Percentiles rank a stretch among this genome's conserved stretches.
Evolutionary conservation across 129 eudicot genomes (phyloP).

Genomic region (Apium graveolens): DNA sequence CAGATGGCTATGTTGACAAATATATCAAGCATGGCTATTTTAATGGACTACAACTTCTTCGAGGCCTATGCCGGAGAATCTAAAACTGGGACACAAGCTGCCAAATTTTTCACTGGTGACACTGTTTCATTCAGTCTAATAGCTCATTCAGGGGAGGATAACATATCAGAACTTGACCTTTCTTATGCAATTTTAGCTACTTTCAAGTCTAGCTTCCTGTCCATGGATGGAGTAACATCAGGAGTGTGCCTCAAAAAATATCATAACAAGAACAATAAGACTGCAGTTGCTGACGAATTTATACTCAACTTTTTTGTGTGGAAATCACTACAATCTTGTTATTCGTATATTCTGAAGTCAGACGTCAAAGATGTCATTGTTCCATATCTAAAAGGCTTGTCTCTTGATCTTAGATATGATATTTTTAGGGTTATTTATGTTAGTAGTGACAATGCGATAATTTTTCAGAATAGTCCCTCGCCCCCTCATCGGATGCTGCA

Average conservation of each 20-base stretch:
- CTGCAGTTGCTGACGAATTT: background rate
- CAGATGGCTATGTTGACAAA: constrained; percentile 37
- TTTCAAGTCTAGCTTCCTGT: constrained; percentile 40
- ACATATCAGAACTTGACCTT: constrained; percentile 18
- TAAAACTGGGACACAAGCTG: constrained; percentile 43
- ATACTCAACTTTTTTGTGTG: constrained; percentile 38
- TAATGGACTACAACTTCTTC: constrained; percentile 49
- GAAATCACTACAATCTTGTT: constrained; percentile 48
- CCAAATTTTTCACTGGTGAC: constrained; percentile 67
- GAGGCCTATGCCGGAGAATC: constrained; percentile 53
- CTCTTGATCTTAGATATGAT: constrained; percentile 41
- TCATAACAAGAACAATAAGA: background rate
- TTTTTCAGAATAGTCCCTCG: constrained; percentile 17
- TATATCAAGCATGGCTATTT: constrained; percentile 44
- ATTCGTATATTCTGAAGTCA: constrained; percentile 31
- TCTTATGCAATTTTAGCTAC: constrained; percentile 38
- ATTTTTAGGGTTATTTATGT: constrained; percentile 55
- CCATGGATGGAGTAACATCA: constrained; percentile 46
- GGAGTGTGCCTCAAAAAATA: constrained; percentile 41
- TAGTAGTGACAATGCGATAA: constrained; percentile 34
- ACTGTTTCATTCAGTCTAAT: constrained; percentile 32
- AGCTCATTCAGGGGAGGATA: constrained; percentile 15
- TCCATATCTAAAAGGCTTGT: constrained; percentile 28
- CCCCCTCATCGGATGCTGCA: constrained; percentile 35
- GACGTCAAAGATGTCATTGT: constrained; percentile 33